Evolutionary conservation across 2,329 filamentous ascomycete species (phyloP).

Genomic region (Penicillium sp.): DNA sequence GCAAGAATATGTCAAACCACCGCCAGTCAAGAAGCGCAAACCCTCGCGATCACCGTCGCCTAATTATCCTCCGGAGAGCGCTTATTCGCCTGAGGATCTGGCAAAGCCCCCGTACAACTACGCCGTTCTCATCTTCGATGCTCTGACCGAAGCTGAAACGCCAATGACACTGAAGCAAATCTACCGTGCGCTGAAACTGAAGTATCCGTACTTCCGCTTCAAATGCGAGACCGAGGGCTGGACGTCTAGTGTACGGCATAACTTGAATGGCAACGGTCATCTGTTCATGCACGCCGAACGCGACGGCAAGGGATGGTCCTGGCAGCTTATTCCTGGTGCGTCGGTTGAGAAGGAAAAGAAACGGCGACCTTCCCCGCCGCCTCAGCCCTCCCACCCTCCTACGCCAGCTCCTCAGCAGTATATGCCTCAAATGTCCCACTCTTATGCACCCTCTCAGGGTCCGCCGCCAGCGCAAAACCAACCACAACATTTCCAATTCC

Average conservation of each 20-base stretch:
- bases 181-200: constrained; percentile 60
- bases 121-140: constrained; percentile 61
- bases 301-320: constrained; percentile 61
- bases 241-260: constrained; percentile 65
- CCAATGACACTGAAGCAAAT: constrained; percentile 64
- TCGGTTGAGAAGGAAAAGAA: constrained; percentile 58
- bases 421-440: constrained; percentile 34
- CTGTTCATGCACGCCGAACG: constrained; percentile 59
- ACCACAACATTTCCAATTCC: constrained; percentile 37
- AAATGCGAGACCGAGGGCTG: constrained; percentile 62
- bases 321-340: constrained; percentile 57
- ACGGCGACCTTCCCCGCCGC: constrained; percentile 46
- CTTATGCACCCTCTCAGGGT: constrained; percentile 31
- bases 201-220: constrained; percentile 60
- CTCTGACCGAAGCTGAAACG: constrained; percentile 54
- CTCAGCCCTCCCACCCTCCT: constrained; percentile 33
- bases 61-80: constrained; percentile 56
- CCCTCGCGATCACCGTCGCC: constrained; percentile 59
- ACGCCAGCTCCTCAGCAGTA: constrained; percentile 33
- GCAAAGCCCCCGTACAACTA: constrained; percentile 61
- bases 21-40: constrained; percentile 50
- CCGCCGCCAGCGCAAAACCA: constrained; percentile 33
- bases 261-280: constrained; percentile 55
- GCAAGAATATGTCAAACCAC: constrained; percentile 42
- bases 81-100: constrained; percentile 61